Conservation (phyloP, 352 stramenopile species). For the Pythium angustatum region DNA sequence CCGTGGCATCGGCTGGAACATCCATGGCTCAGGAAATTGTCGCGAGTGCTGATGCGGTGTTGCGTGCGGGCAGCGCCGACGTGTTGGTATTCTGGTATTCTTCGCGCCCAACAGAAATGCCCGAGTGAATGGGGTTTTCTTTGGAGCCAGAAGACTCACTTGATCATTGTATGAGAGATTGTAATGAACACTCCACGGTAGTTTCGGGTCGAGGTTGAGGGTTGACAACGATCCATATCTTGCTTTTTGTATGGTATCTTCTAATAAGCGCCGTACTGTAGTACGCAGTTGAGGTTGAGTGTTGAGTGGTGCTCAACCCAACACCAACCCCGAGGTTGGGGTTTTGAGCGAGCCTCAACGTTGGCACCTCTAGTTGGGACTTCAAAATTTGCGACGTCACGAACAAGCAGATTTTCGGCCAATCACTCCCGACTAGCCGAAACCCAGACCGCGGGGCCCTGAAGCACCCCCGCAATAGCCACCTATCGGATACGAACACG, state of each 20-base stretch:
- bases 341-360: not conserved
- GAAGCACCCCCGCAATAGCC: not conserved
- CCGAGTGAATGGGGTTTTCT: too few species aligned
- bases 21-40: too few species aligned
- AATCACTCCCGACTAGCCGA: not conserved
- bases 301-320: not conserved
- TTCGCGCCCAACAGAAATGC: too few species aligned
- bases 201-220: too few species aligned
- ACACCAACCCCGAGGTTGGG: not conserved
- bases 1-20: too few species aligned
- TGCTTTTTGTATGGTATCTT: conserved; percentile 6
- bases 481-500: not conserved
- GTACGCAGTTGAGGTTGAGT: not conserved
- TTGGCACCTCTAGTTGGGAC: conserved; percentile 6
- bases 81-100: too few species aligned
- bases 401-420: not conserved
- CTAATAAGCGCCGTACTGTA: not conserved
- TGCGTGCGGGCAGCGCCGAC: too few species aligned
- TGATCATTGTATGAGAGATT: too few species aligned
- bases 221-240: too few species aligned
- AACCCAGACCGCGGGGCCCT: not conserved
- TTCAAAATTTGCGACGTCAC: conserved; percentile 2
- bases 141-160: too few species aligned
- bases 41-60: too few species aligned
- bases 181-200: too few species aligned